These are phyloP conservation scores for Calonectria leucothoes DNA, from an alignment of 2,329 filamentous ascomycete species.

Conservation along the genomic window DNA sequence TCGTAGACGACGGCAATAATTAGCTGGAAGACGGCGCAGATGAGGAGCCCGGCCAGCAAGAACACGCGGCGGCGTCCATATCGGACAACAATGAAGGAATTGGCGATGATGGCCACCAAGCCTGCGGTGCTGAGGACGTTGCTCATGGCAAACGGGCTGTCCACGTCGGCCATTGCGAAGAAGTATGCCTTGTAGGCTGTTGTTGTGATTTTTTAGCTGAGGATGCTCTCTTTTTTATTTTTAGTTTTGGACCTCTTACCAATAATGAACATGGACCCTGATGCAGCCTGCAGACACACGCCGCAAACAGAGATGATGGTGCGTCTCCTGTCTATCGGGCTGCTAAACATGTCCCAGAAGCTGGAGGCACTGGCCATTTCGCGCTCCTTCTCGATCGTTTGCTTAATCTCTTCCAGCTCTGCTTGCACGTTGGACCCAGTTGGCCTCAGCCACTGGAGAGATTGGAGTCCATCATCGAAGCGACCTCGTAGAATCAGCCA, in stretches of 20 bases:
- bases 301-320: slow-evolving; percentile 32
- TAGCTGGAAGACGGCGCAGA: slow-evolving; percentile 31
- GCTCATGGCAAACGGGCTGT: slow-evolving; percentile 37
- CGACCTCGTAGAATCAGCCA: slow-evolving; percentile 37
- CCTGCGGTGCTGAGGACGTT: slow-evolving; percentile 38
- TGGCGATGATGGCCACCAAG: slow-evolving; percentile 33
- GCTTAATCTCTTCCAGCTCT: slow-evolving; percentile 29
- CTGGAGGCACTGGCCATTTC: slow-evolving; percentile 24
- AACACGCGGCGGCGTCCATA: slow-evolving; percentile 34
- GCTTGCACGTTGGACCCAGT: slow-evolving; percentile 16
- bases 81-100: slow-evolving; percentile 33
- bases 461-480: slow-evolving; percentile 31
- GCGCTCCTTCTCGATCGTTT: slow-evolving; percentile 29
- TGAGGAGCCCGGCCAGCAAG: slow-evolving; percentile 20
- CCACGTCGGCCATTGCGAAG: slow-evolving; percentile 36
- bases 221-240: too few species aligned
- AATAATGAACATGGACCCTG: slow-evolving; percentile 39
- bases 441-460: slow-evolving; percentile 30
- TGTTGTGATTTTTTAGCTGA: too few species aligned
- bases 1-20: slow-evolving; percentile 36
- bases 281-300: slow-evolving; percentile 33
- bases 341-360: slow-evolving; percentile 34
- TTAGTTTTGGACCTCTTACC: too few species aligned
- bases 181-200: slow-evolving; percentile 40
- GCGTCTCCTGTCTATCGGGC: slow-evolving; percentile 29